phyloP scores from a whole-genome alignment of 441 rosid genomes.

The Adansonia rubrostipa region DNA sequence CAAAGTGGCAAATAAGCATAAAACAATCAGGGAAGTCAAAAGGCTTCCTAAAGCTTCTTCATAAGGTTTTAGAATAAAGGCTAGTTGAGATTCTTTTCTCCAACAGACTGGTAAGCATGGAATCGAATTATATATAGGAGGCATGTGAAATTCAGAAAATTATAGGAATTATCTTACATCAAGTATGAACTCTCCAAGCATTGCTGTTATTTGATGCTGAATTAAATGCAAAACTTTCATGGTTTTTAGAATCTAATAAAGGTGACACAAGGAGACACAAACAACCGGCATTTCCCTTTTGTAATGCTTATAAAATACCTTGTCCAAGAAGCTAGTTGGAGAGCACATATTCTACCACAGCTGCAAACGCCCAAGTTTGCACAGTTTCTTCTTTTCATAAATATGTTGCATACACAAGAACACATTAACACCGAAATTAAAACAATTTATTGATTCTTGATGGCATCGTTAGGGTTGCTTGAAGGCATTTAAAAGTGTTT shows the following conservation, averaged over 20 bases:
- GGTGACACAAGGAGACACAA: not conserved
- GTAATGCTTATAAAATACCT: not conserved
- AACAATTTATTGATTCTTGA: not conserved
- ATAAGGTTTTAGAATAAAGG: too few species aligned
- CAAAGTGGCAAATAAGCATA: conserved; percentile 18
- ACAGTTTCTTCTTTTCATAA: not conserved
- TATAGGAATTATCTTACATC: not conserved
- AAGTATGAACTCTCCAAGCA: not conserved
- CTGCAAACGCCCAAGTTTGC: not conserved
- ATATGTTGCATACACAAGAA: not conserved
- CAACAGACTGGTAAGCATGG: too few species aligned
- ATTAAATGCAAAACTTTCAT: not conserved
- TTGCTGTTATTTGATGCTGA: not conserved
- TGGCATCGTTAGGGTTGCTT: not conserved
- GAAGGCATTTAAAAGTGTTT: not conserved
- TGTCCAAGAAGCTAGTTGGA: not conserved
- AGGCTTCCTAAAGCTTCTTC: not conserved
- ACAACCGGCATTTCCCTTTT: too few species aligned
- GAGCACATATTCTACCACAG: not conserved
- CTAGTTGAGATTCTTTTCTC: not conserved
- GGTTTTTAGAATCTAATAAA: not conserved
- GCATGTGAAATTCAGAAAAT: not conserved
- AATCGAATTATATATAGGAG: too few species aligned
- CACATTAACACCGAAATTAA: not conserved
- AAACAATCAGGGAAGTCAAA: not conserved